phyloP scores from a whole-genome alignment of 306 rosid genomes.

The Quercus robur region DNA sequence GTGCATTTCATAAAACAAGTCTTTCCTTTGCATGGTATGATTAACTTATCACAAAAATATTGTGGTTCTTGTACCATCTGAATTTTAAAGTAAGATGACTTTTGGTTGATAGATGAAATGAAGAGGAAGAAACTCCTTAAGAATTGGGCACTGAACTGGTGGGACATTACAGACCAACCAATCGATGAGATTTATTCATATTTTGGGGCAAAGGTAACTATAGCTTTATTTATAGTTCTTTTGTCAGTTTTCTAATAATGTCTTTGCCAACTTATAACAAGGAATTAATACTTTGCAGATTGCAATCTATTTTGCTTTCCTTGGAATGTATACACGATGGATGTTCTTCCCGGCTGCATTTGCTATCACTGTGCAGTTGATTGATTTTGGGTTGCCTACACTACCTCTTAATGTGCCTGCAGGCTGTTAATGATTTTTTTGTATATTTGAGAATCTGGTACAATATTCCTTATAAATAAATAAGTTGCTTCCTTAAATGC shows the following conservation, averaged over 20 bases:
- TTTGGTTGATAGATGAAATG: conserved; percentile 67
- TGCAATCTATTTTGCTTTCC: conserved; percentile 91
- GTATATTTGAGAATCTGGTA: conserved; percentile 19
- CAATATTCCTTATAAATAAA: conserved; percentile 6
- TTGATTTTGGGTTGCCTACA: conserved; percentile 70
- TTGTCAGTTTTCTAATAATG: neutral
- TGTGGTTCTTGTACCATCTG: conserved; percentile 8
- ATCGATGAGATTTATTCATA: conserved; percentile 81
- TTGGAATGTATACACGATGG: conserved; percentile 96
- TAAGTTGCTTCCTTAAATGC: conserved; percentile 10
- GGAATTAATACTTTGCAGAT: conserved; percentile 50
- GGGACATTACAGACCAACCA: conserved; percentile 82
- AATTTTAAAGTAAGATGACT: conserved; percentile 25
- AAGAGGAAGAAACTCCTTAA: conserved; percentile 75
- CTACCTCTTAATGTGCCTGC: conserved; percentile 8
- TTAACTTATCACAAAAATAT: conserved; percentile 24
- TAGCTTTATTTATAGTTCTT: conserved; percentile 6
- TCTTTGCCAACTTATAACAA: conserved; percentile 20
- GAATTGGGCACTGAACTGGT: conserved; percentile 85
- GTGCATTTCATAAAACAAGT: conserved; percentile 71
- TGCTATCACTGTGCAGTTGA: conserved; percentile 70
- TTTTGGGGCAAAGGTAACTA: conserved; percentile 80
- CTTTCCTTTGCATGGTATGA: conserved; percentile 88
- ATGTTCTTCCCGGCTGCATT: conserved; percentile 77
- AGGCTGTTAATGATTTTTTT: neutral